phyloP scores from a whole-genome alignment of 331 rosid genomes.

The Phaseolus coccineus region DNA sequence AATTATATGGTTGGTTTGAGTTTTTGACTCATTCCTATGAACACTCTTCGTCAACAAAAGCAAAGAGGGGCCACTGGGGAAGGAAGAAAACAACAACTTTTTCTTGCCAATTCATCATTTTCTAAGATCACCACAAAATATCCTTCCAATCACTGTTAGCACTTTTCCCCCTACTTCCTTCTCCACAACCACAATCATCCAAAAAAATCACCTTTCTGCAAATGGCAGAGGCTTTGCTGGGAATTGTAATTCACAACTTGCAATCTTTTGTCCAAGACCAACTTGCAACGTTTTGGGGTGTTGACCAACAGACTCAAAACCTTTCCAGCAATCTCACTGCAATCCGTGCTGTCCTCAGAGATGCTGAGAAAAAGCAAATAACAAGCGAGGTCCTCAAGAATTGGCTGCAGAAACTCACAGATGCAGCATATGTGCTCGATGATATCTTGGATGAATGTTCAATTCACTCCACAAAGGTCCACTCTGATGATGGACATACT shows the following conservation, averaged over 20 bases:
- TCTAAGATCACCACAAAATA: background rate
- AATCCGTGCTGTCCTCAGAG: slow-evolving; percentile 47
- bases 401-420: slow-evolving; percentile 49
- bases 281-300: slow-evolving; percentile 18
- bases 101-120: background rate
- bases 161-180: too few species aligned
- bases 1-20: too few species aligned
- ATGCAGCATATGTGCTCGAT: slow-evolving; percentile 49
- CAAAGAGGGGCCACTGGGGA: too few species aligned
- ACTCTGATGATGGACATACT: background rate
- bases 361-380: slow-evolving; percentile 49
- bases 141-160: background rate
- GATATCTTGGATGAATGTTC: slow-evolving; percentile 55
- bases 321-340: slow-evolving; percentile 30
- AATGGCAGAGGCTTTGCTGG: slow-evolving; percentile 43
- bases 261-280: background rate
- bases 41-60: too few species aligned
- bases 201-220: background rate
- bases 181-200: too few species aligned
- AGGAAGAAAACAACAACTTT: too few species aligned
- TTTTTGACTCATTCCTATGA: too few species aligned
- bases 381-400: background rate
- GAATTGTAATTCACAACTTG: slow-evolving; percentile 16
- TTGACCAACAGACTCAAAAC: slow-evolving; percentile 26
- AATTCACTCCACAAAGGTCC: background rate